Evolutionary conservation across 306 rosid species (phyloP), one percentile per base, ranked within the genome.

Genomic region (Delonix regia): DNA sequence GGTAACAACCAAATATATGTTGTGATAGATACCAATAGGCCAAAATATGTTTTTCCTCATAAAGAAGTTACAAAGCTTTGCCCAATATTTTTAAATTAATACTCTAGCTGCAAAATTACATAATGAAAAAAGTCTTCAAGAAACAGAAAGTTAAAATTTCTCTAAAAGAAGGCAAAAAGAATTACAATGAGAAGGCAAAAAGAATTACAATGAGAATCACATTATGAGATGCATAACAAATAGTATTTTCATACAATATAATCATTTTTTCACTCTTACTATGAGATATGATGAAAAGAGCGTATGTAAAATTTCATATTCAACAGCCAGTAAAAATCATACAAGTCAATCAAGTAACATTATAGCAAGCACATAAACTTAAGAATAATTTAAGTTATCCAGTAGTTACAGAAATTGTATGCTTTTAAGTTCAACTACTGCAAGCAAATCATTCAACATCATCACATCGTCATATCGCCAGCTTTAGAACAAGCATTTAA

Each of bases 401-500:
- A n/a, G n/a, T n/a, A n/a, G n/a, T n/a, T n/a, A n/a, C n/a, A n/a
- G 38, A 12, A 42, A 16, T 61, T 21, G 2, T 28, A 38, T 10
- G 65, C 56, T 44, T 45, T 41, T 19, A 78, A 56, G 30, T 45
- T 52, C 30, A 78, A 30, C 57, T 42, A 60, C 64, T 5, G 38
- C 48, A 67, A 64, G 41, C 6, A 71, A 39, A 67, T 42, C 18
- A 59, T 42, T 52, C 33, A 44, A 71, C 68, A 52, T 22, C n/a
- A n/a, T n/a, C 76, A 71, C 84, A 95, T 98, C 94, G 38, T 89
- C 96, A 95, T 89, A 83, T 93, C 99, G 76, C 99, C 99, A 49
- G 99, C 95, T 82, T 89, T 95, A 84, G 96, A 89, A 83, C 97
- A 88, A 85, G 99, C 96, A 82, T 91, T 95, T 77, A 95, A 80